Base-by-base conservation (phyloP, 768 basidiomycete genomes). In the Lactarius psammicola region DNA sequence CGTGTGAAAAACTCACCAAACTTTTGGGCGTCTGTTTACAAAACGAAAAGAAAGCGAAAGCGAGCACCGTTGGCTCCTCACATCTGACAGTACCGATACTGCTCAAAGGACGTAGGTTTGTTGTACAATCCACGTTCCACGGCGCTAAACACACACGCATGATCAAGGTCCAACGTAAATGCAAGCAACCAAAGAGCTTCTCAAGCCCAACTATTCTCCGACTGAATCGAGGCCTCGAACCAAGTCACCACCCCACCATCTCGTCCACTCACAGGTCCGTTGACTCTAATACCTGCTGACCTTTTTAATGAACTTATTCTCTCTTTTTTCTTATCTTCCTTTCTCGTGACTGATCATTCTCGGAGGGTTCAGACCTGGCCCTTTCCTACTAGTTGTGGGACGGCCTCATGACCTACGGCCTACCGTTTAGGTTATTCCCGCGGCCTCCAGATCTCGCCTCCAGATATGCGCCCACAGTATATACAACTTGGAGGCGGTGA, bases 1-100 rank as follows among this genome's bases (percentile, higher is more conserved):
- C 67, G 67, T 68, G 67, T 59, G 67, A 66, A 67, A 60, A 65
- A 49, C 51, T 64, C 30, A 28, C 57, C 26, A 59, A 46, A 2
- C 28, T 15, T 49, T n/a, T 62, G 5, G 56, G 65, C 65, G 65
- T 34, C 57, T 59, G 30, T 42, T 38, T 11, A 38, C 2, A 38
- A 3, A 26, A 7, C 7, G 31, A 1, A 13, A 26, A n/a, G n/a
- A n/a, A n/a, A 23, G 26, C 62, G 36, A 36, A 28, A 34, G 23
- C 36, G 26, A 44, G 49, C 13, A 44, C 58, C 20, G 15, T 15
- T 40, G 54, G 33, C 30, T 4, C 40, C 38, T 56, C 26, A 26
- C 54, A 30, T 18, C 34, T 30, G 33, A n/a, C 53, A 4, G 26
- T 13, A 46, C 49, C 15, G 53, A 55, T 53, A 40, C 46, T 9